Evolutionary conservation across 2,329 filamentous ascomycete genomes (phyloP).

Genomic region (Aspergillaceae sp.): DNA sequence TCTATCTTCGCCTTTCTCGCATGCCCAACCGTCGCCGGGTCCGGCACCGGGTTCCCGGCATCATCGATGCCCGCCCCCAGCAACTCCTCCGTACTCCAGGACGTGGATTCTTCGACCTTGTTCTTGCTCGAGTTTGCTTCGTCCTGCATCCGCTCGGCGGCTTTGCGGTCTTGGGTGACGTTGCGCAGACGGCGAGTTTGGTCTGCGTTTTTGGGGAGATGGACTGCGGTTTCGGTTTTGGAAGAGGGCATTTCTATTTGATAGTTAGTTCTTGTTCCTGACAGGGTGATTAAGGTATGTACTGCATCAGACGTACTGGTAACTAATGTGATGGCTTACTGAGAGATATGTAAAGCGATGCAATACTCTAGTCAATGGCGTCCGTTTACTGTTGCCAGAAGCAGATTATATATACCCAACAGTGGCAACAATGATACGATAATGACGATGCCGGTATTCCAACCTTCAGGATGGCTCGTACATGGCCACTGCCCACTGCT

Average conservation of each 20-base stretch:
- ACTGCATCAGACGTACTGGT: background rate
- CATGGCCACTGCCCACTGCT: too few species aligned
- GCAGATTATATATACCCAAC: too few species aligned
- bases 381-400: too few species aligned
- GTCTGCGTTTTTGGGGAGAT: slow-evolving; percentile 13
- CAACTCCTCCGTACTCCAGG: slow-evolving; percentile 21
- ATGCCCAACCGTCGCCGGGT: slow-evolving; percentile 16
- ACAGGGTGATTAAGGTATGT: too few species aligned
- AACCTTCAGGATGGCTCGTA: too few species aligned
- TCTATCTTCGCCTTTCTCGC: slow-evolving; percentile 12
- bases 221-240: slow-evolving; percentile 18
- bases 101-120: slow-evolving; percentile 7
- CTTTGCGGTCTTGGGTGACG: slow-evolving; percentile 17
- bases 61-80: slow-evolving; percentile 23
- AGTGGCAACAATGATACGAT: slow-evolving; percentile 22
- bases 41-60: slow-evolving; percentile 25
- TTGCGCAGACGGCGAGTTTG: slow-evolving; percentile 16
- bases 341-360: too few species aligned
- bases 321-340: too few species aligned
- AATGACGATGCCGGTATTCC: slow-evolving; percentile 15
- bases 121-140: slow-evolving; percentile 2
- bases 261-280: too few species aligned
- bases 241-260: slow-evolving; percentile 18
- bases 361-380: too few species aligned
- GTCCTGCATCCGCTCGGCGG: slow-evolving; percentile 8